Evolutionary conservation across 192 early-diverging fungal species (phyloP), one percentile per base, ranked within the genome.

Genomic region (Thamnidium elegans): DNA sequence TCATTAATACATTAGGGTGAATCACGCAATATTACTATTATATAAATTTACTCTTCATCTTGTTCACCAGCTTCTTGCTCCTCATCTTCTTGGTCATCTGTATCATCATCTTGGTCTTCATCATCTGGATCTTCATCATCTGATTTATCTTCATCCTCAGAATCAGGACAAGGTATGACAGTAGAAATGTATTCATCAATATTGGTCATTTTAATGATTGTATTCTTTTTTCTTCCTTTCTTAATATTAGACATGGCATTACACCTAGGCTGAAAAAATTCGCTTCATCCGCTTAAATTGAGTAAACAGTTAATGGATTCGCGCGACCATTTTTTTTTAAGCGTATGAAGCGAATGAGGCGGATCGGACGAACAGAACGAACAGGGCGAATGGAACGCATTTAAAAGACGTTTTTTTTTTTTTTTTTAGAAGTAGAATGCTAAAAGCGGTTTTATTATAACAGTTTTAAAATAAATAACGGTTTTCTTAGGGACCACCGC

Each of bases 171-270:
- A 30, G 53, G 53, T 55, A 55, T 55, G 34, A 55, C 53, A 55
- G 53, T 14, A 55, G 53, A 55, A 4, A 55, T 55, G 7, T 55
- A 55, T 34, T 55, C 53, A 55, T 55, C 31, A 55, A 55, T 55
- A 34, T 55, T 55, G 53, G 26, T 55, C 31, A 31, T 55, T 55
- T 3, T 13, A 11, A 13, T 23, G 15, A 55, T 55, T 34, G 26
- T 55, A 55, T 23, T 55, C 53, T n/a, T n/a, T n/a, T 55, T 55
- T 55, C 53, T 55, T 55, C 53, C 31, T 9, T 55, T 55, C 53
- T 55, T 55, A 31, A 55, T 55, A 55, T 55, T 55, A 55, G 3
- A 13, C 53, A 55, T 55, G 31, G 53, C 14, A 55, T 34, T 34
- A n/a, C n/a, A n/a, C n/a, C n/a, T n/a, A n/a, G n/a, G n/a, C n/a